Conservation (phyloP, 768 basidiomycete species). For the Lentinula guzmanii region DNA sequence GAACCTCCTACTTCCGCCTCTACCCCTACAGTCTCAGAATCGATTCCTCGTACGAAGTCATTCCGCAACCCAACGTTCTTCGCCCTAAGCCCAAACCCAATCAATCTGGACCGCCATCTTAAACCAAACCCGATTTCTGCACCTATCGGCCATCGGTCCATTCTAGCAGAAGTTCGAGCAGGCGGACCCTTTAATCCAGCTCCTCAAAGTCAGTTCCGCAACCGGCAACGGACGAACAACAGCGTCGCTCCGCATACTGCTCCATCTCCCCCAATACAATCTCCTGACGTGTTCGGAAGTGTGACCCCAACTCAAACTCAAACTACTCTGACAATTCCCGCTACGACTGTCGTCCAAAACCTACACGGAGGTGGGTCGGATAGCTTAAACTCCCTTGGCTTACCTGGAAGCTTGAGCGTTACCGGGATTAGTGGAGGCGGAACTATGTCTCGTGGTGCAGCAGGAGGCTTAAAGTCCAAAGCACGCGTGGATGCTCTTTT, state of each 20-base stretch:
- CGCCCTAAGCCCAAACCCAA: background rate
- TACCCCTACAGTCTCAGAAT: slow-evolving; percentile 31
- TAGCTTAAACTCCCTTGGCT: background rate
- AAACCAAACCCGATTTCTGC: slow-evolving; percentile 41
- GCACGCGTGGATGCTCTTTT: slow-evolving; percentile 58
- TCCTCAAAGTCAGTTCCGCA: background rate
- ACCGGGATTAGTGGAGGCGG: slow-evolving; percentile 9
- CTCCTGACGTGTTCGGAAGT: slow-evolving; percentile 21
- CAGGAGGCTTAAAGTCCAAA: slow-evolving; percentile 44
- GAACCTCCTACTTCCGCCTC: slow-evolving; percentile 47
- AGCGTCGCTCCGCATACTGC: background rate
- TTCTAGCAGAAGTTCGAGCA: slow-evolving; percentile 68
- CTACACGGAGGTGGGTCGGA: background rate
- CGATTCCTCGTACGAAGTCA: slow-evolving; percentile 24
- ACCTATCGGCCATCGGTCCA: slow-evolving; percentile 59
- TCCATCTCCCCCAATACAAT: slow-evolving; percentile 9
- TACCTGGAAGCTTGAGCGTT: slow-evolving; percentile 5
- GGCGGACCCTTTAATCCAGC: slow-evolving; percentile 22
- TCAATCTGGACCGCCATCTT: background rate
- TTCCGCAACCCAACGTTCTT: slow-evolving; percentile 4
- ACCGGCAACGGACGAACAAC: background rate
- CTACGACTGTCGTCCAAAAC: background rate
- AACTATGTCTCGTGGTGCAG: slow-evolving; percentile 28
- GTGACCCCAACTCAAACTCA: background rate
- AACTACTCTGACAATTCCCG: background rate